These are phyloP conservation scores for Globisporangium radiosum DNA, from an alignment of 352 stramenopile genomes.

Conservation along the genomic window DNA sequence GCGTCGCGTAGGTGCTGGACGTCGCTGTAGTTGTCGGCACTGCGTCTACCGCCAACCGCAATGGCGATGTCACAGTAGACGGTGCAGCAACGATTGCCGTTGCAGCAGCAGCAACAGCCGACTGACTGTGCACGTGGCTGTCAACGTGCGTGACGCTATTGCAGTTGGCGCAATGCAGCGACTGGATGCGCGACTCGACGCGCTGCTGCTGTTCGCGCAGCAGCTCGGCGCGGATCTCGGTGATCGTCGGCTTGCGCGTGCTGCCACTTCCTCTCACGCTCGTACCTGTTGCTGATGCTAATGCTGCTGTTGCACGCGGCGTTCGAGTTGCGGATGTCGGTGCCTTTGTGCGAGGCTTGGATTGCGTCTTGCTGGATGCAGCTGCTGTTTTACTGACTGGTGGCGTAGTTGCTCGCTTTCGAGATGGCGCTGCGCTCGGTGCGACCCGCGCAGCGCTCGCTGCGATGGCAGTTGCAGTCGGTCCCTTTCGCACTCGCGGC, in stretches of 20 bases:
- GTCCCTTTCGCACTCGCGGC: too few species aligned
- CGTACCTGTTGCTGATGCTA: neutral
- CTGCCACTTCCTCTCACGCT: neutral
- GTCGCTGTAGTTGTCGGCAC: too few species aligned
- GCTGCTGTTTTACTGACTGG: neutral
- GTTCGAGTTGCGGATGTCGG: neutral
- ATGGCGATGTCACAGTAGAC: too few species aligned
- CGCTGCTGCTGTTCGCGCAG: constrained; percentile 45
- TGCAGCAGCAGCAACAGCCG: neutral
- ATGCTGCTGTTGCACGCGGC: neutral
- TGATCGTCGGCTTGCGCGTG: constrained; percentile 25
- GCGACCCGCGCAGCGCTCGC: too few species aligned
- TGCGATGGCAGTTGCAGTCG: too few species aligned
- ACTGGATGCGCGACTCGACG: constrained; percentile 41
- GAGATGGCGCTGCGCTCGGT: too few species aligned
- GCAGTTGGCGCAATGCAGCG: constrained; percentile 22
- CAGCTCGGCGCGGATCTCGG: constrained; percentile 33
- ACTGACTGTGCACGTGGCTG: neutral
- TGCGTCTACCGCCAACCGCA: too few species aligned
- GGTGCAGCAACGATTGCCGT: neutral
- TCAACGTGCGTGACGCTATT: constrained; percentile 1
- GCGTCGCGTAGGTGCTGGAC: too few species aligned
- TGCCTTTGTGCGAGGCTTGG: neutral
- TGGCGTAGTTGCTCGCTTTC: neutral
- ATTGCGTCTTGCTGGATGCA: too few species aligned